phyloP scores from a whole-genome alignment of 2,329 filamentous ascomycete genomes.

The Trichoderma citrinoviride region DNA sequence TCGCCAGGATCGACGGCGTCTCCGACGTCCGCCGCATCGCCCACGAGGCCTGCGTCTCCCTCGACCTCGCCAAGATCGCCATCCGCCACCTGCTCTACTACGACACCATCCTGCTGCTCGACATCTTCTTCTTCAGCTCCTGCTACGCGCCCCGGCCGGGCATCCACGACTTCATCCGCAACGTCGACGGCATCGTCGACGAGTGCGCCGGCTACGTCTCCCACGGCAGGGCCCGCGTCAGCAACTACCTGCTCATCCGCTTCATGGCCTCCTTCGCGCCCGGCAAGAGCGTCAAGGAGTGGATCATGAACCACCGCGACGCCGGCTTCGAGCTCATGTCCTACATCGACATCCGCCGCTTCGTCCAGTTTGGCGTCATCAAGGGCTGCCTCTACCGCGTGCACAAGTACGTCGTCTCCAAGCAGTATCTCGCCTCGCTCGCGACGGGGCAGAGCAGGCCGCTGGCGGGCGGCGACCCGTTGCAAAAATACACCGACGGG shows the following conservation, averaged over 20 bases:
- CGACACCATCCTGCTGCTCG: constrained; percentile 82
- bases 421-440: constrained; percentile 57
- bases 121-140: constrained; percentile 91
- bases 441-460: constrained; percentile 53
- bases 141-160: constrained; percentile 82
- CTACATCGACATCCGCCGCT: constrained; percentile 81
- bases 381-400: constrained; percentile 92
- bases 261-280: constrained; percentile 84
- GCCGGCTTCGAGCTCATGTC: constrained; percentile 63
- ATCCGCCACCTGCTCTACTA: constrained; percentile 91
- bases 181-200: constrained; percentile 71
- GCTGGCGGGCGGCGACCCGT: constrained; percentile 43
- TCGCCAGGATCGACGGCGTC: constrained; percentile 85
- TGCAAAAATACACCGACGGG: constrained; percentile 71
- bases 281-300: constrained; percentile 81
- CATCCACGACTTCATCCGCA: constrained; percentile 74
- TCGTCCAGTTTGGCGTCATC: constrained; percentile 94
- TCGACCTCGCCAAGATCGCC: constrained; percentile 80
- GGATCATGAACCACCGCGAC: constrained; percentile 73
- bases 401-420: constrained; percentile 81
- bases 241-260: constrained; percentile 68
- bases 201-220: constrained; percentile 87
- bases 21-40: constrained; percentile 87
- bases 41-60: constrained; percentile 77
- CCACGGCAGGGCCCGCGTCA: constrained; percentile 42